A percentile compares a stretch with the other conserved stretches of the same genome.
Conservation (phyloP, 2,329 filamentous ascomycete genomes). For the Botrytis medusae region DNA sequence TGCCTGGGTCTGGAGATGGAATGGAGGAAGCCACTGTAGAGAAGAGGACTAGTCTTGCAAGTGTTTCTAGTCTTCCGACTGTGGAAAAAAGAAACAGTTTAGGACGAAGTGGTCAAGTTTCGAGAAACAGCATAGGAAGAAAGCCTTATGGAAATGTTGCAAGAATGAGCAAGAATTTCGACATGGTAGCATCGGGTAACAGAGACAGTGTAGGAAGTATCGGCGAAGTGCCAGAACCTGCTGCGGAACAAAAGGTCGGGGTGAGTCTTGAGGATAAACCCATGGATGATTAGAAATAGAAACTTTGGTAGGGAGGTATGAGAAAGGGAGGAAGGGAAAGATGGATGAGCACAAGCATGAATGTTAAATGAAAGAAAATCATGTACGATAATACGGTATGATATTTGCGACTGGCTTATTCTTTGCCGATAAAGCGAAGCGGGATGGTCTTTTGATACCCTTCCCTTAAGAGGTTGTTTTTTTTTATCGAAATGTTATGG, state of each 20-base stretch:
- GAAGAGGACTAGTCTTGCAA: slow-evolving; percentile 37
- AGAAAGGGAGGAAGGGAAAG: neutral
- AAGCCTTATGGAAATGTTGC: slow-evolving; percentile 14
- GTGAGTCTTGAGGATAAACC: slow-evolving; percentile 15
- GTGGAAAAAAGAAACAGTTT: slow-evolving; percentile 65
- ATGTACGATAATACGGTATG: slow-evolving; percentile 14
- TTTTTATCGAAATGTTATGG: neutral
- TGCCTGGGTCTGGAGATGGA: slow-evolving; percentile 35
- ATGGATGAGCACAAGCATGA: slow-evolving; percentile 11
- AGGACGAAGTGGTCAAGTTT: slow-evolving; percentile 44
- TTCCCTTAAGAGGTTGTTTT: slow-evolving; percentile 9
- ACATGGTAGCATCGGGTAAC: slow-evolving; percentile 6
- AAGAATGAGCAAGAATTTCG: slow-evolving; percentile 16
- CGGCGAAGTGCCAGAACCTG: slow-evolving; percentile 10
- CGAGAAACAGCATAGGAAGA: slow-evolving; percentile 17
- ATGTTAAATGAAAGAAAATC: slow-evolving; percentile 17
- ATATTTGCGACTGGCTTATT: slow-evolving; percentile 16
- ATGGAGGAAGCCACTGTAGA: slow-evolving; percentile 22
- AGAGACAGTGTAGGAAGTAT: slow-evolving; percentile 16
- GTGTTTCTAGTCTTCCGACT: slow-evolving; percentile 34
- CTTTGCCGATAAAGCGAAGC: slow-evolving; percentile 9
- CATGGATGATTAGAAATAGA: slow-evolving; percentile 11
- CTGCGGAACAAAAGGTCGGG: slow-evolving; percentile 9
- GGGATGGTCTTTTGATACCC: slow-evolving; percentile 17
- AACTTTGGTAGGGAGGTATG: neutral